Evolutionary conservation across 2,329 filamentous ascomycete genomes (phyloP), one percentile per base, ranked within the genome.

Genomic region (Colletotrichum caudatum): DNA sequence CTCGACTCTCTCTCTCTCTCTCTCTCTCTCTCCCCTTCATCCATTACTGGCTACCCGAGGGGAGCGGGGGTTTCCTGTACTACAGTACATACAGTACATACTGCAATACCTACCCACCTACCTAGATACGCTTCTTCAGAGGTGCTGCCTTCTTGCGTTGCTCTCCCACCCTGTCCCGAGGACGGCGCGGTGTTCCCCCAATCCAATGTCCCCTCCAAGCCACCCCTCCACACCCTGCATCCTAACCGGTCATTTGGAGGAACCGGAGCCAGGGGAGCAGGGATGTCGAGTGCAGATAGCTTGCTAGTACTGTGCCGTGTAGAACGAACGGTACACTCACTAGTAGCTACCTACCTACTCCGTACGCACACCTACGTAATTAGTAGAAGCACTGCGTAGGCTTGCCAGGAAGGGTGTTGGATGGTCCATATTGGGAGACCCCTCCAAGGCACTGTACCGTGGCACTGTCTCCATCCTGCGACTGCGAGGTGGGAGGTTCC

Each of bases 171-270:
- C 60, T 35, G 29, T 26, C 54, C 70, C 57, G 66, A 71, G 57
- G 41, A 54, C 66, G 66, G 70, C 56, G 67, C 60, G 66, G 66
- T 51, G 39, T 23, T 23, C 56, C 64, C 64, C 53, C 51, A 51
- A 66, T 56, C 48, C 57, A 57, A 50, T 37, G 26, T 37, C 64
- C 59, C 46, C 59, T 63, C 69, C 51, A 63, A 63, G 41, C 69
- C 69, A 71, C 64, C 69, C 69, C 69, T 64, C 68, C 68, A 68
- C 58, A 44, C n/a, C 41, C 64, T 62, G 65, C 59, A 64, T 69
- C 53, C 35, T 54, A 63, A 51, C 54, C 59, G 57, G 46, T 59
- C 69, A 69, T 54, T 71, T 68, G 69, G 65, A 60, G 65, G 59
- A 71, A 64, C 59, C 53, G 41, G 44, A 29, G 54, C 44, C 44